These are phyloP conservation scores for Cyclotella kingstonii DNA, from an alignment of 108 stramenopile species.

Conservation along the genomic window DNA sequence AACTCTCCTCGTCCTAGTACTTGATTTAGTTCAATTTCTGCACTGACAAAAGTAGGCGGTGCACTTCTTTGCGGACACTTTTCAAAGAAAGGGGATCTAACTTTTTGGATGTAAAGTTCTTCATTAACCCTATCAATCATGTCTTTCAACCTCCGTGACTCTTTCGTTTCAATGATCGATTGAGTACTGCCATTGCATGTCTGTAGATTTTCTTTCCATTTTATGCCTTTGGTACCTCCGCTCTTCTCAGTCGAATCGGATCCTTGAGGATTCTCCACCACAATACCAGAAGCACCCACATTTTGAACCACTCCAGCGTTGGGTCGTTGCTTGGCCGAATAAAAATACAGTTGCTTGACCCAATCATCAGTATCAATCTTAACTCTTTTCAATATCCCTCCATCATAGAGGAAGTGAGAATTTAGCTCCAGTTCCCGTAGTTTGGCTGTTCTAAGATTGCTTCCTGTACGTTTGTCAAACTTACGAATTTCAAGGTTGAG, in stretches of 20 bases:
- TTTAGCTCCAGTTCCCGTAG: conserved; percentile 42
- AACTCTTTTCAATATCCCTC: conserved; percentile 20
- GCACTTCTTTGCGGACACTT: neutral
- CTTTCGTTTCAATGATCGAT: conserved; percentile 12
- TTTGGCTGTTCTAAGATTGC: conserved; percentile 50
- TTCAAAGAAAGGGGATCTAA: conserved; percentile 32
- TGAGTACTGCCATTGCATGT: neutral
- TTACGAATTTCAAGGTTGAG: neutral
- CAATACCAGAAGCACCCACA: neutral
- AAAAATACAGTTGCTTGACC: conserved; percentile 13
- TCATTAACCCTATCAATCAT: conserved; percentile 19
- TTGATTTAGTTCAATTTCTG: conserved; percentile 47
- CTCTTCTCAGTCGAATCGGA: neutral
- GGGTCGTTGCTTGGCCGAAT: conserved; percentile 7
- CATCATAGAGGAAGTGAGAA: conserved; percentile 48
- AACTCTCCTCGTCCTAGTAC: conserved; percentile 66
- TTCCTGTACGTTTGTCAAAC: conserved; percentile 46
- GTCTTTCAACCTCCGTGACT: conserved; percentile 10
- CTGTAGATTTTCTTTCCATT: neutral
- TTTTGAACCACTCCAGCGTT: neutral
- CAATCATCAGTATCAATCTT: conserved; percentile 21
- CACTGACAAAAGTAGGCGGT: conserved; percentile 25
- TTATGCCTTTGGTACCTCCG: neutral
- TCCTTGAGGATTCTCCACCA: conserved; percentile 20
- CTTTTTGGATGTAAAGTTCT: conserved; percentile 26